Evolutionary conservation across 1,139 yeast genomes (phyloP), one percentile per base, ranked within the genome.

Genomic region (Suhomyces coccinellae): DNA sequence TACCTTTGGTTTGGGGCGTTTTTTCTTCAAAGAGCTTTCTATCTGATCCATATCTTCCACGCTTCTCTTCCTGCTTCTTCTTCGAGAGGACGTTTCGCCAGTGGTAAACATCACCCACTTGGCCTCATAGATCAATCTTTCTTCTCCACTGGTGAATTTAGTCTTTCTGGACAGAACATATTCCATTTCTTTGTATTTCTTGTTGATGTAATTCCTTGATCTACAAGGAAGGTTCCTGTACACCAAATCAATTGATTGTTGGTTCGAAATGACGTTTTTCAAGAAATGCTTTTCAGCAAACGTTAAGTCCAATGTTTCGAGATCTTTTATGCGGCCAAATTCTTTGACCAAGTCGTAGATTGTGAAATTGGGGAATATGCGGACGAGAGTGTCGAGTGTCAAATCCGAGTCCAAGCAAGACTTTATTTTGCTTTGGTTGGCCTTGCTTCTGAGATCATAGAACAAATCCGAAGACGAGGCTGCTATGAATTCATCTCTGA

Each of bases 101-200:
- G 51, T 55, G 37, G 56, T 59, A 11, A 57, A 57, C 17, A 52
- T 56, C 14, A 67, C 64, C 78, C 76, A 71, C 44, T 65, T 59
- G 1, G 75, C 73, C 49, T 68, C 71, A 47, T 71, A 72, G 7
- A 65, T 47, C 38, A 72, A 62, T 37, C 65, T 56, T 35, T 71
- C 76, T n/a, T 59, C 54, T 2, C 48, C 42, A 41, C 58, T 62
- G 39, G 59, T 61, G 50, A 71, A 71, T 13, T 52, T 55, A 3
- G 58, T 57, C 46, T 58, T 61, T 46, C 75, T 54, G 52, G 14
- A 61, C 50, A 35, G 63, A 57, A 29, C 57, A 53, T 44, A 57
- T 55, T 30, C 38, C 44, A 61, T 47, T 15, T 59, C 59, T 26
- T 57, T 57, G 31, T 57, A 51, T 42, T 58, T 56, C 1, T 43